Percentiles rank a stretch among this genome's conserved stretches.
phyloP scores from a whole-genome alignment of 345 rosid species.

The Camelina sativa region DNA sequence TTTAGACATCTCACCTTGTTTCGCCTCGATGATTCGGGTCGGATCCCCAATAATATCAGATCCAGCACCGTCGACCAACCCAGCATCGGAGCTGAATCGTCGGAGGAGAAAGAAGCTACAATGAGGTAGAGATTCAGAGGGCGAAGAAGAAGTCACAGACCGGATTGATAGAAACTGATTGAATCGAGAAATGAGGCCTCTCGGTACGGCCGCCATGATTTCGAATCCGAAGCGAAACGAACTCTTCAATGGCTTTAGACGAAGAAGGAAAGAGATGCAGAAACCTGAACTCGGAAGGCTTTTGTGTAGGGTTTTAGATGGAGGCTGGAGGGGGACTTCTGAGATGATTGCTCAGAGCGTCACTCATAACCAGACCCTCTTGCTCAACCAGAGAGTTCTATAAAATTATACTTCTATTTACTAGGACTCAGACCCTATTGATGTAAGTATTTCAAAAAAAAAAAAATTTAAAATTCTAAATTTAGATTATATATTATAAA shows the following conservation, averaged over 20 bases:
- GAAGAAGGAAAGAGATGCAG: constrained; percentile 27
- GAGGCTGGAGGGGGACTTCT: no score
- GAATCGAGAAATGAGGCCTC: constrained; percentile 75
- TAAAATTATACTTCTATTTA: not conserved
- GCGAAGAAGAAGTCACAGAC: constrained; percentile 20
- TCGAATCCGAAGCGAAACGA: constrained; percentile 31
- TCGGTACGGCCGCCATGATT: constrained; percentile 65
- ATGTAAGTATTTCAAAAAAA: no score
- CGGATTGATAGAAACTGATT: constrained; percentile 44
- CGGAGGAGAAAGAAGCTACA: constrained; percentile 41
- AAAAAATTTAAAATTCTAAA: no score
- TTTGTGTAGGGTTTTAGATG: constrained; percentile 50
- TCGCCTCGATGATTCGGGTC: constrained; percentile 62
- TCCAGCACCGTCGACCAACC: constrained; percentile 47
- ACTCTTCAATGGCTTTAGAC: constrained; percentile 33
- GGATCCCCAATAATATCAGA: constrained; percentile 33
- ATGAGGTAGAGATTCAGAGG: constrained; percentile 23
- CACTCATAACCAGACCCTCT: constrained; percentile 19
- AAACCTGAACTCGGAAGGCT: constrained; percentile 34
- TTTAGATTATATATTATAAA: no score
- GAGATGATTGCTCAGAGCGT: not conserved
- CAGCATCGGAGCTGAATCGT: constrained; percentile 51
- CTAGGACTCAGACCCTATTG: no score
- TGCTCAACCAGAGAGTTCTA: not conserved
- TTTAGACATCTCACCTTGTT: constrained; percentile 62